Base-by-base conservation (phyloP, 2,329 filamentous ascomycete species). In the Bipolaris victoriae region DNA sequence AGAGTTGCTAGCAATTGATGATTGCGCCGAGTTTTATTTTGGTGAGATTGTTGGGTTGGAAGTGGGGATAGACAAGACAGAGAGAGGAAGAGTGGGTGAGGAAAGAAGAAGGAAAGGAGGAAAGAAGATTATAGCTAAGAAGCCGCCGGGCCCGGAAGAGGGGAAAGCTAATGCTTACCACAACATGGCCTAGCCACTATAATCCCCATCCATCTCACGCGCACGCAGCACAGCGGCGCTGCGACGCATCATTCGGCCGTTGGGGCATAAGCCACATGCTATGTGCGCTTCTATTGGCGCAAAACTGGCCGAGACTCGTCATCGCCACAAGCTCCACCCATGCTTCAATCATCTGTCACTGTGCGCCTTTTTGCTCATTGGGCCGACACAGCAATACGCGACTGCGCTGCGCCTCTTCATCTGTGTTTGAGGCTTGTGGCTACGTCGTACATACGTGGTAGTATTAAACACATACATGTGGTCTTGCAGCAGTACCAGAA, bases 261-360 rank as follows among this genome's bases (percentile, higher is more conserved):
- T 44, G 36, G 52, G 46, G 37, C 36, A 36, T 55, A 39, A 51
- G 52, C 52, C 52, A 55, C 52, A 55, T 24, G 20, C 52, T 22
- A 39, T 18, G 45, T 26, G 52, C 11, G 33, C 47, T 13, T 15
- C 36, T 15, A 65, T 58, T 65, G 63, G 58, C 40, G 61, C 46
- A 24, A 36, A 39, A 62, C 49, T 4, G 20, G 37, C 11, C 36
- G 6, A 20, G 26, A 58, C 58, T 57, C 60, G 62, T 63, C 60
- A 61, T 56, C 54, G 36, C 33, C 36, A 55, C 48, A 55, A 16
- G 22, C 50, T 20, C 13, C 5, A 9, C 16, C 20, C 22, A 35
- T 41, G n/a, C 36, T 37, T 26, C 16, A n/a, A 13, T 11, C 13
- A 18, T 13, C 16, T 35, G 31, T 16, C 18, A 15, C 11, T 10